phyloP scores from a whole-genome alignment of 129 eudicot genomes.

The Oenanthe sinensis region DNA sequence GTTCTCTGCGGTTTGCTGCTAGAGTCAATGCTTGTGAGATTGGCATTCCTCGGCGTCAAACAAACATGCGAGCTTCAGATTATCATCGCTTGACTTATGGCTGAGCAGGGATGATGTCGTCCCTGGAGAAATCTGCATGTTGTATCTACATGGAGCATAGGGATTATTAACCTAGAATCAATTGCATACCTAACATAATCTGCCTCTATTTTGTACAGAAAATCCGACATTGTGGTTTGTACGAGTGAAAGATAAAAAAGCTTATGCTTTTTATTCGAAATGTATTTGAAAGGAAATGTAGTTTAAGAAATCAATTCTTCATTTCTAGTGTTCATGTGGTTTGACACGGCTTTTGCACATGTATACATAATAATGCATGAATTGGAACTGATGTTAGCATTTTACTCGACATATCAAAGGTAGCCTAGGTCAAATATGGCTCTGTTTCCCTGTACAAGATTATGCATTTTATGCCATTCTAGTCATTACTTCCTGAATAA shows the following conservation, averaged over 20 bases:
- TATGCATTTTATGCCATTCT: constrained; percentile 50
- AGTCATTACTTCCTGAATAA: constrained; percentile 74
- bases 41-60: constrained; percentile 94
- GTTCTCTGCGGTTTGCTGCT: constrained; percentile 92
- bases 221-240: constrained; percentile 28
- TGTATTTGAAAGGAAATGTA: constrained; percentile 23
- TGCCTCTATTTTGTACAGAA: constrained; percentile 42
- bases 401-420: neutral
- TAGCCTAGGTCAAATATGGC: neutral
- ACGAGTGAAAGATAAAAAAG: neutral
- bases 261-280: constrained; percentile 2
- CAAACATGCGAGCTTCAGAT: constrained; percentile 51
- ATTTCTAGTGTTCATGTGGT: constrained; percentile 7
- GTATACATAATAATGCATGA: neutral
- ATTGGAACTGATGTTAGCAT: neutral
- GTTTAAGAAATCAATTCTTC: neutral
- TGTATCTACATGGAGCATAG: constrained; percentile 17
- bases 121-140: constrained; percentile 4
- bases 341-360: neutral
- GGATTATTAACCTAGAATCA: constrained; percentile 28
- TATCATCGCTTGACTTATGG: constrained; percentile 73
- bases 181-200: constrained; percentile 28
- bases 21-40: constrained; percentile 96
- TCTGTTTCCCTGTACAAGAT: neutral
- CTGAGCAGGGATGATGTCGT: constrained; percentile 14